These are phyloP conservation scores for Amanita exitialis DNA, from an alignment of 768 basidiomycete genomes.

Conservation along the genomic window DNA sequence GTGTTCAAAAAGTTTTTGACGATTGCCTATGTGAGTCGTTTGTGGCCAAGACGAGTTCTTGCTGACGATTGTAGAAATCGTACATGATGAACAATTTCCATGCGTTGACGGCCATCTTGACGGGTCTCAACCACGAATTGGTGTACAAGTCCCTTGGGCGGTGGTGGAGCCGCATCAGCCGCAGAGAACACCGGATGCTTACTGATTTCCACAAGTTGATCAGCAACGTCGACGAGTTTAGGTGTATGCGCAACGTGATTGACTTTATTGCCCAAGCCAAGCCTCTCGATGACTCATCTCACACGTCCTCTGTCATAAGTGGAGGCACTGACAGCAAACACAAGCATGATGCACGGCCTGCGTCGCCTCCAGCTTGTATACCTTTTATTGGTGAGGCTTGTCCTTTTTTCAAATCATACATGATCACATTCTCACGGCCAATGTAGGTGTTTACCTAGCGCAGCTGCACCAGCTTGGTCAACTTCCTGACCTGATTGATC, in stretches of 20 bases:
- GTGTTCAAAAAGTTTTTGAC: constrained; percentile 77
- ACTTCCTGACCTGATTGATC: constrained; percentile 76
- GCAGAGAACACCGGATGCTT: constrained; percentile 66
- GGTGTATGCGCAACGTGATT: constrained; percentile 58
- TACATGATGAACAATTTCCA: constrained; percentile 72
- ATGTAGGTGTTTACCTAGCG: constrained; percentile 64
- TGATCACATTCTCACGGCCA: constrained; percentile 5
- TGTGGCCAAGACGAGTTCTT: background rate
- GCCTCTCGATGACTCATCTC: constrained; percentile 42
- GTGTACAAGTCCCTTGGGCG: constrained; percentile 57
- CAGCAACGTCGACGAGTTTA: constrained; percentile 59
- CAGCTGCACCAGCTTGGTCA: constrained; percentile 55
- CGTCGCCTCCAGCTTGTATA: constrained; percentile 49
- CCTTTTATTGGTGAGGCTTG: constrained; percentile 65
- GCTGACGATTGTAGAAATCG: constrained; percentile 48
- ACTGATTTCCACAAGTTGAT: constrained; percentile 62
- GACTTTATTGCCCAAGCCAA: constrained; percentile 58
- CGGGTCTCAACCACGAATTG: constrained; percentile 63
- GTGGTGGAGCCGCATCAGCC: constrained; percentile 51
- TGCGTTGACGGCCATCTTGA: constrained; percentile 70
- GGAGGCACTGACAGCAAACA: constrained; percentile 27
- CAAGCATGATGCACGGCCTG: constrained; percentile 29
- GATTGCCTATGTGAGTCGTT: constrained; percentile 64
- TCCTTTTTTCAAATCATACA: background rate
- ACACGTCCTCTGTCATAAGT: constrained; percentile 43